A percentile compares a stretch with the other conserved stretches of the same genome.
Evolutionary conservation across 306 rosid genomes (phyloP).

Genomic region (Vigna angularis): DNA sequence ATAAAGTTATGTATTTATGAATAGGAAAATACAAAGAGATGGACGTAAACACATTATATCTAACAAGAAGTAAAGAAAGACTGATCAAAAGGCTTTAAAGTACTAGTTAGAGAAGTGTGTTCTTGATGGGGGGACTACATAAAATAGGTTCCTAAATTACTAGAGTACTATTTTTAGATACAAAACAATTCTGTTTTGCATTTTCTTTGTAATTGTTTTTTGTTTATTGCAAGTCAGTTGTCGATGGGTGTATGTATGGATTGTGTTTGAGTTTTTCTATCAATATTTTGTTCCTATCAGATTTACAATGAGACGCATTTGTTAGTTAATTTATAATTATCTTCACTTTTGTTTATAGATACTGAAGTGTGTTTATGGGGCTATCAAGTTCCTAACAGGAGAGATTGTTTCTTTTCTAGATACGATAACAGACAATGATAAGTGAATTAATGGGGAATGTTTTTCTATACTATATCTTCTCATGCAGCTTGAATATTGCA

Average conservation of each 20-base stretch:
- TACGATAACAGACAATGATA: not conserved
- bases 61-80: not conserved
- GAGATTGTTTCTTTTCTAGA: not conserved
- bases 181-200: not conserved
- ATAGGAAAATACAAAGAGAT: no score
- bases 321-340: not conserved
- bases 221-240: not conserved
- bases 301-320: not conserved
- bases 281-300: not conserved
- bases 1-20: no score
- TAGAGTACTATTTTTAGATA: not conserved
- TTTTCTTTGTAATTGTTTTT: not conserved
- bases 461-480: constrained; percentile 38
- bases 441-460: constrained; percentile 20
- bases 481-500: constrained; percentile 78
- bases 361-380: constrained; percentile 16
- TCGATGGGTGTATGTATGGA: not conserved
- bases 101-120: not conserved
- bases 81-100: not conserved
- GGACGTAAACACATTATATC: no score
- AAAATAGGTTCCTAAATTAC: not conserved
- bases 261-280: not conserved
- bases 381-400: not conserved
- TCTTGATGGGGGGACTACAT: not conserved
- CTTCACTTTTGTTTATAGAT: constrained; percentile 12